Evolutionary conservation across 1,284 basidiomycete species (phyloP).

Genomic region (Lentinula novae-zelandiae): DNA sequence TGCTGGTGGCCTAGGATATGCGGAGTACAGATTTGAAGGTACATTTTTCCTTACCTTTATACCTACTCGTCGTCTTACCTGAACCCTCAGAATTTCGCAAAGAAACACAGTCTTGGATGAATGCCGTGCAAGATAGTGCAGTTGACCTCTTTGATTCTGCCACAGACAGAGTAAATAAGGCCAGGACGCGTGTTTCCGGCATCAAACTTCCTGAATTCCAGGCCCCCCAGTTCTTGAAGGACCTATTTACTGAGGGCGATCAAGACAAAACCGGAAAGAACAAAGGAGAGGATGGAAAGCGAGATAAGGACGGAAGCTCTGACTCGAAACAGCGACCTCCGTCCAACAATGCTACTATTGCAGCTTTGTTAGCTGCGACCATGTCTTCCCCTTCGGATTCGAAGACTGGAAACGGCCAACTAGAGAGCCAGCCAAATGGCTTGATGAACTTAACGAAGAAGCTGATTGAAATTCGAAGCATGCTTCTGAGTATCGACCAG

Average conservation of each 20-base stretch:
- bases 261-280: slow-evolving; percentile 22
- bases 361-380: slow-evolving; percentile 69
- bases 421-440: slow-evolving; percentile 54
- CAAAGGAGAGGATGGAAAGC: slow-evolving; percentile 22
- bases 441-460: slow-evolving; percentile 93
- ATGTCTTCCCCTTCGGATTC: slow-evolving; percentile 70
- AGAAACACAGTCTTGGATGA: slow-evolving; percentile 63
- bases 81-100: slow-evolving; percentile 60
- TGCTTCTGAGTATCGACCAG: slow-evolving; percentile 94
- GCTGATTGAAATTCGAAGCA: slow-evolving; percentile 93
- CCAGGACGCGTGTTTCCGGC: slow-evolving; percentile 53
- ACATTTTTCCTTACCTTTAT: slow-evolving; percentile 22
- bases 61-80: background rate
- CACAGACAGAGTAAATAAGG: slow-evolving; percentile 58
- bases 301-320: slow-evolving; percentile 18
- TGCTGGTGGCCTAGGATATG: slow-evolving; percentile 87
- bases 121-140: slow-evolving; percentile 63
- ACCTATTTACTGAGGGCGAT: slow-evolving; percentile 50
- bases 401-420: slow-evolving; percentile 28
- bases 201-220: slow-evolving; percentile 67
- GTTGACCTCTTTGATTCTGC: slow-evolving; percentile 64
- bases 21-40: slow-evolving; percentile 94
- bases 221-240: slow-evolving; percentile 69
- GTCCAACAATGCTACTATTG: slow-evolving; percentile 61
- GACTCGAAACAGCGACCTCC: slow-evolving; percentile 43